phyloP scores from a whole-genome alignment of 192 early-diverging fungal genomes.

The Lunasporangiospora selenospora region DNA sequence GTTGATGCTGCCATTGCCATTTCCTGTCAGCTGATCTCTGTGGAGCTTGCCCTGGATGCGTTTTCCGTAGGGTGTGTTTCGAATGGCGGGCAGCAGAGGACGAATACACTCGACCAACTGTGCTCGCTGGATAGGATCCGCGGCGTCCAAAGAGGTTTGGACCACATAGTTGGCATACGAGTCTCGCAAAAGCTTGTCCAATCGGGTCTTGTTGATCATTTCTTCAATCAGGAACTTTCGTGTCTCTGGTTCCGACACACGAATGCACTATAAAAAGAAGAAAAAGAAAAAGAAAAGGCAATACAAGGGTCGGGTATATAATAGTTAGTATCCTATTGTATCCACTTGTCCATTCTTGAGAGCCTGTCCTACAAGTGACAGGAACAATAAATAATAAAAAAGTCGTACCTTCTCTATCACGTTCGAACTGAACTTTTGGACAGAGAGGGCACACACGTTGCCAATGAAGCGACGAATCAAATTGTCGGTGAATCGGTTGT shows the following conservation, averaged over 20 bases:
- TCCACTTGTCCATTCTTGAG: not conserved
- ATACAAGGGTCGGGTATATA: too few species aligned
- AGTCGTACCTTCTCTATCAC: slow-evolving; percentile 85
- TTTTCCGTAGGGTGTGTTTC: slow-evolving; percentile 89
- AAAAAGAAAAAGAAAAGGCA: not conserved
- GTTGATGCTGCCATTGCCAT: slow-evolving; percentile 31
- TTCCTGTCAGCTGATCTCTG: slow-evolving; percentile 55
- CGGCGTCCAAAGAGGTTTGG: slow-evolving; percentile 87
- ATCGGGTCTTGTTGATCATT: slow-evolving; percentile 71
- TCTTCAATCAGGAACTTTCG: slow-evolving; percentile 76
- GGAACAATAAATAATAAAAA: not conserved
- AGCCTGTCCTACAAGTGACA: not conserved
- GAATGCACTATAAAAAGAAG: slow-evolving; percentile 69
- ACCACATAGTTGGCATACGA: slow-evolving; percentile 93
- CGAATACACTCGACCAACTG: slow-evolving; percentile 82
- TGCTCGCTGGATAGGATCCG: slow-evolving; percentile 71
- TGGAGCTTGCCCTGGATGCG: slow-evolving; percentile 85
- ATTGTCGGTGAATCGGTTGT: slow-evolving; percentile 69
- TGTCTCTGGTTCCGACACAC: slow-evolving; percentile 74
- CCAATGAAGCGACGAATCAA: slow-evolving; percentile 79
- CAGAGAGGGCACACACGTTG: slow-evolving; percentile 76
- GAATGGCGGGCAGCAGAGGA: slow-evolving; percentile 80
- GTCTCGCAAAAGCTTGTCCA: slow-evolving; percentile 85
- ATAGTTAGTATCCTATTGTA: not conserved
- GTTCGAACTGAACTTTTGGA: slow-evolving; percentile 93